Conservation (phyloP, 2,329 filamentous ascomycete species). For the Paracoccidioides lutzii region DNA sequence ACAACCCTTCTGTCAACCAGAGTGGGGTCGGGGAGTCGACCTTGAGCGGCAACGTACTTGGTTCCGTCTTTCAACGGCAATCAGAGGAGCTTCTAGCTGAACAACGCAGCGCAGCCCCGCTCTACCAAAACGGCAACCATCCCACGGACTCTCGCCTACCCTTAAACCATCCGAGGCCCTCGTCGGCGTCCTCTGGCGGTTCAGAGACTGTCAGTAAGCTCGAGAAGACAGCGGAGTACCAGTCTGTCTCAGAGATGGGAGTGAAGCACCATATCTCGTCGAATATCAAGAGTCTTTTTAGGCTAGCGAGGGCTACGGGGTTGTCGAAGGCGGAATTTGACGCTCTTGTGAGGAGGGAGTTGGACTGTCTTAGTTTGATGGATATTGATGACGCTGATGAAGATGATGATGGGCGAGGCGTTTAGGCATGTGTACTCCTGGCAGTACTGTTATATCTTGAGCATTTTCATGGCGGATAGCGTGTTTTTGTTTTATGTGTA, state of each 20-base stretch:
- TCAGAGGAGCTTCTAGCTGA: constrained; percentile 14
- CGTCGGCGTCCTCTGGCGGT: constrained; percentile 29
- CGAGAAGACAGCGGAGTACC: constrained; percentile 40
- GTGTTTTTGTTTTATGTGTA: not conserved
- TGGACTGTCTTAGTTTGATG: constrained; percentile 45
- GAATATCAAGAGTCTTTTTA: constrained; percentile 51
- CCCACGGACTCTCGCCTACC: not conserved
- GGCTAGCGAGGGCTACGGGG: constrained; percentile 45
- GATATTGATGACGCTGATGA: constrained; percentile 32
- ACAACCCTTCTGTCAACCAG: constrained; percentile 47
- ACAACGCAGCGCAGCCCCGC: not conserved
- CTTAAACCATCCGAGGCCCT: constrained; percentile 33
- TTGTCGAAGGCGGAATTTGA: constrained; percentile 49
- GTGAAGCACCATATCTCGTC: constrained; percentile 52
- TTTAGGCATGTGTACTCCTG: not conserved
- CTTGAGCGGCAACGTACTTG: constrained; percentile 40
- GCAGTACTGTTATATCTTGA: not conserved
- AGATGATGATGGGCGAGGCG: not conserved
- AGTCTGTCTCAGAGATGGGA: constrained; percentile 44
- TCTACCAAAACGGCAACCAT: not conserved
- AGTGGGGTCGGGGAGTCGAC: constrained; percentile 38
- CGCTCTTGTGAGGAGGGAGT: constrained; percentile 44
- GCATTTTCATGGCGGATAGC: not conserved
- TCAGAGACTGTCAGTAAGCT: constrained; percentile 41
- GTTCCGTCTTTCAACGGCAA: constrained; percentile 28